These are phyloP conservation scores for Umbilicus rupestris DNA, from an alignment of 164 flowering plant genomes.

Conservation along the genomic window DNA sequence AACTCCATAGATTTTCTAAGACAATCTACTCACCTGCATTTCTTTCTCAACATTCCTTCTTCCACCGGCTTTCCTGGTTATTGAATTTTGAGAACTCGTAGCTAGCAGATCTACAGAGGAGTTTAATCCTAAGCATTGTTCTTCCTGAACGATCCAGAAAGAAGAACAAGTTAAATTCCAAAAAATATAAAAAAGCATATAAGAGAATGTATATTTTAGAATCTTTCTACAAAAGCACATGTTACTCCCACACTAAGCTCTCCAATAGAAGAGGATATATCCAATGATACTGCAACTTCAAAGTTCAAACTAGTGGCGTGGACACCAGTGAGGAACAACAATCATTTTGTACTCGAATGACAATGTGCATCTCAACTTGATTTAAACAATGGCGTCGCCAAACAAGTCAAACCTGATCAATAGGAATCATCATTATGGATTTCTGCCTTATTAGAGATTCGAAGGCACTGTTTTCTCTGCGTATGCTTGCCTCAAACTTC, in stretches of 20 bases:
- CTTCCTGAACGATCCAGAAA: conserved; percentile 40
- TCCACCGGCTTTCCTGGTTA: conserved; percentile 97
- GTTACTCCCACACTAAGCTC: background rate
- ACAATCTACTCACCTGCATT: conserved; percentile 49
- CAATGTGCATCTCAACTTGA: background rate
- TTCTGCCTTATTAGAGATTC: conserved; percentile 95
- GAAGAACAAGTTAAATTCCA: background rate
- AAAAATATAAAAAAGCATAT: background rate
- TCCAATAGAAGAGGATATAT: background rate
- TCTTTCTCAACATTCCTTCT: conserved; percentile 74
- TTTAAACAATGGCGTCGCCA: background rate
- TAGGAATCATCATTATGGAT: conserved; percentile 90
- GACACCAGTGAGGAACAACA: background rate
- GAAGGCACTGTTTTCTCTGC: conserved; percentile 90
- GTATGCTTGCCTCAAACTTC: conserved; percentile 95
- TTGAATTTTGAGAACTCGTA: conserved; percentile 41
- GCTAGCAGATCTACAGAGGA: conserved; percentile 38
- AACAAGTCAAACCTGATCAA: conserved; percentile 56
- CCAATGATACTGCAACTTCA: background rate
- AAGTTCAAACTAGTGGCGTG: background rate
- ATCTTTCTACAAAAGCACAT: background rate
- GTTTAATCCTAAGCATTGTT: conserved; percentile 37
- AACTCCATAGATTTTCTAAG: background rate
- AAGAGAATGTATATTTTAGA: background rate
- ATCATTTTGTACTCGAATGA: background rate